phyloP scores from a whole-genome alignment of 2,329 filamentous ascomycete genomes.

The Aspergillus amoenus region DNA sequence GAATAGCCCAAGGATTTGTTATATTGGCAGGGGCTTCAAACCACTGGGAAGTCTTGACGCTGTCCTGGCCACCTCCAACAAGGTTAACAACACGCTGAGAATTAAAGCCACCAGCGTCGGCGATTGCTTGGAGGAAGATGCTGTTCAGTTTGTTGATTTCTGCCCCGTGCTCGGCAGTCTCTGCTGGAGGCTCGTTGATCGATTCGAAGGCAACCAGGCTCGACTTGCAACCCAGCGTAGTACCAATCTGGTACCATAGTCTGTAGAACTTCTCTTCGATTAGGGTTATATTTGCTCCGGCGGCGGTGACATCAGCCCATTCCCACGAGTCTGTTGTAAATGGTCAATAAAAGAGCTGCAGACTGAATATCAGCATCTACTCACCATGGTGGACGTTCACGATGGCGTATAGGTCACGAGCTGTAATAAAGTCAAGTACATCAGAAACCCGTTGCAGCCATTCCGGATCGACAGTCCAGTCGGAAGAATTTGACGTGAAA shows the following conservation, averaged over 20 bases:
- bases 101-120: constrained; percentile 57
- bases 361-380: neutral
- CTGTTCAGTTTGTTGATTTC: constrained; percentile 57
- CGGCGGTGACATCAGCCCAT: constrained; percentile 55
- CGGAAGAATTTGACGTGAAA: constrained; percentile 50
- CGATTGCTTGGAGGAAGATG: constrained; percentile 57
- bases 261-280: constrained; percentile 59
- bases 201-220: constrained; percentile 57
- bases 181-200: constrained; percentile 60
- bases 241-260: constrained; percentile 60
- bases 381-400: constrained; percentile 59
- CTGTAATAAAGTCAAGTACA: constrained; percentile 57
- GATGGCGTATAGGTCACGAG: constrained; percentile 52
- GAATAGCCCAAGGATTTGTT: constrained; percentile 58
- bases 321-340: constrained; percentile 49
- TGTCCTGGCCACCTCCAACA: constrained; percentile 53
- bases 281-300: constrained; percentile 48
- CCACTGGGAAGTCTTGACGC: constrained; percentile 54
- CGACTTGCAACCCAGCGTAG: constrained; percentile 55
- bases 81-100: constrained; percentile 56
- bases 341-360: neutral
- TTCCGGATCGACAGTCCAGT: constrained; percentile 53
- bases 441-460: constrained; percentile 60
- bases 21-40: constrained; percentile 52
- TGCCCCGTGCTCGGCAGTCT: constrained; percentile 51